A percentile compares a stretch with the other conserved stretches of the same genome.
Evolutionary conservation across 371 early-diverging fungal genomes (phyloP).

Genomic region (Actinomortierella wolfii): DNA sequence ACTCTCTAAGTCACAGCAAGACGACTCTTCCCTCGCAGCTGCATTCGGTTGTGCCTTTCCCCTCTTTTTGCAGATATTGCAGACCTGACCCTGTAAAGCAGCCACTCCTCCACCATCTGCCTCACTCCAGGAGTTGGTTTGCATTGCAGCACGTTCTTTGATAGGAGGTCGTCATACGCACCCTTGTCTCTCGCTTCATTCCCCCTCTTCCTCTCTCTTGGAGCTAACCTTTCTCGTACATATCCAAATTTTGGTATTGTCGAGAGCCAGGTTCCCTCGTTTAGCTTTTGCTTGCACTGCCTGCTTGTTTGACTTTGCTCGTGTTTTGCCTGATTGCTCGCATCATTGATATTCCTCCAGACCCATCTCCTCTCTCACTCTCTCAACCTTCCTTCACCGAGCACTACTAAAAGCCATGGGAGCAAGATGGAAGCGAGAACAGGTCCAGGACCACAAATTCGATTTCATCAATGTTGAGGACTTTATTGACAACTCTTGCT

Average conservation of each 20-base stretch:
- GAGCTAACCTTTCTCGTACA: no score
- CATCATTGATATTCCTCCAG: constrained; percentile 1
- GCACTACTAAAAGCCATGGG: constrained; percentile 26
- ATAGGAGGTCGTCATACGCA: no score
- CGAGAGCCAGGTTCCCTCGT: no score
- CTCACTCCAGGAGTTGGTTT: no score
- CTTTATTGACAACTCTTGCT: constrained; percentile 57
- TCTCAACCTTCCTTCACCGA: neutral
- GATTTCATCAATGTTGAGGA: constrained; percentile 86
- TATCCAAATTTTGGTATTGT: no score
- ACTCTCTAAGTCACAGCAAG: neutral
- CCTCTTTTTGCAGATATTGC: no score
- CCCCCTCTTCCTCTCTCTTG: no score
- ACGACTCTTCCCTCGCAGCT: neutral
- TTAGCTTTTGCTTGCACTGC: neutral
- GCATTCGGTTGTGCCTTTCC: no score
- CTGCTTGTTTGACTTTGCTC: neutral
- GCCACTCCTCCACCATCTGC: no score
- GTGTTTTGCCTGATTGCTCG: neutral
- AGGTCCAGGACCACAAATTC: constrained; percentile 85
- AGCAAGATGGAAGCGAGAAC: constrained; percentile 80
- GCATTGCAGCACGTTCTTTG: no score
- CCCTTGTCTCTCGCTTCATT: no score
- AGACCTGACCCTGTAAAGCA: no score
- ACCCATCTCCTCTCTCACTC: neutral